phyloP scores from a whole-genome alignment of 192 early-diverging fungal genomes.

The Backusella liffmaniae region DNA sequence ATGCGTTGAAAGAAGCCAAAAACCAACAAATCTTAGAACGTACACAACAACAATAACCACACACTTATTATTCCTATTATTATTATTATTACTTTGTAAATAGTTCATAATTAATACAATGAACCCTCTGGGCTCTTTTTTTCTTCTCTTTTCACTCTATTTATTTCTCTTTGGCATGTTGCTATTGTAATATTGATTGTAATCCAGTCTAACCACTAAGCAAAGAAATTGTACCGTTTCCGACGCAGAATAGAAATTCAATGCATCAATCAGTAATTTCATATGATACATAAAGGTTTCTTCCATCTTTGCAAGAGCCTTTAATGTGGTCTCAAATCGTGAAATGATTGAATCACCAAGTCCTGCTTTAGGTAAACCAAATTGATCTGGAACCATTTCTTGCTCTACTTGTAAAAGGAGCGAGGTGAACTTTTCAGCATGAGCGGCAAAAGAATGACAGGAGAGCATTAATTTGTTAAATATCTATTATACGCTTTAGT shows the following conservation, averaged over 20 bases:
- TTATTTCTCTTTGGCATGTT: background rate
- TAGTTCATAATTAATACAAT: constrained; percentile 7
- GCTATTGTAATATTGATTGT: constrained; percentile 68
- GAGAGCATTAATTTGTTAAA: constrained; percentile 61
- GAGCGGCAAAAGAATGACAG: constrained; percentile 57
- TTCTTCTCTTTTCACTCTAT: background rate
- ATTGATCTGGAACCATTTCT: constrained; percentile 22
- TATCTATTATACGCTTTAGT: constrained; percentile 41
- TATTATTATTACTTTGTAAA: constrained; percentile 1
- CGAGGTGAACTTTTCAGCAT: constrained; percentile 55
- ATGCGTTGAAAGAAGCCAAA: constrained; percentile 8
- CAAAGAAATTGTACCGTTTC: constrained; percentile 62
- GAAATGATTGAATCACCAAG: constrained; percentile 22
- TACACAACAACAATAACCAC: background rate
- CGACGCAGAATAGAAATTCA: constrained; percentile 76
- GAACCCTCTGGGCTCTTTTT: background rate
- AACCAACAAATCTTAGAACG: constrained; percentile 1
- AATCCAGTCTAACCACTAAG: constrained; percentile 69
- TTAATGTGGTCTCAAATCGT: constrained; percentile 39
- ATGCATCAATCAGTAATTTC: constrained; percentile 68
- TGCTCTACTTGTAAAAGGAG: constrained; percentile 38
- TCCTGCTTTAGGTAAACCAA: constrained; percentile 35
- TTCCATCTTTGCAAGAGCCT: constrained; percentile 55
- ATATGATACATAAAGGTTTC: constrained; percentile 64
- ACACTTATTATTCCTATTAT: background rate